Conservation (phyloP, 371 early-diverging fungal genomes). For the Syncephalastrum sp. region DNA sequence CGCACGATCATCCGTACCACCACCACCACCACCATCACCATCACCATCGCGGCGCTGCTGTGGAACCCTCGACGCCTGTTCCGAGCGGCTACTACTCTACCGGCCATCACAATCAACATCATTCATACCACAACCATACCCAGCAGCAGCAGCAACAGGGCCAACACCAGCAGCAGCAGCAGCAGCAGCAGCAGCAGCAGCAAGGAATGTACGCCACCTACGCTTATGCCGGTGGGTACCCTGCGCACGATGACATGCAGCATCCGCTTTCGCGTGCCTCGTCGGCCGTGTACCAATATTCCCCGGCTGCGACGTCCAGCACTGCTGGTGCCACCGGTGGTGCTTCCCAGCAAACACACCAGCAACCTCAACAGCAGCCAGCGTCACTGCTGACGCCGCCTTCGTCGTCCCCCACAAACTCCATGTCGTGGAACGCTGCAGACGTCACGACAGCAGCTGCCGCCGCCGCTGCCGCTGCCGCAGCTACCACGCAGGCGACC, state of each 20-base stretch:
- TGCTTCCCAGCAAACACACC: not conserved
- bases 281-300: slow-evolving; percentile 6
- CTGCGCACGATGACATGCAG: slow-evolving; percentile 10
- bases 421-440: slow-evolving; percentile 9
- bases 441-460: slow-evolving; percentile 3
- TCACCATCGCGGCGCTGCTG: slow-evolving; percentile 6
- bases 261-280: slow-evolving; percentile 8
- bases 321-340: not conserved
- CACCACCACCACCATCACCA: slow-evolving; percentile 13
- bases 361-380: slow-evolving; percentile 8
- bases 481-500: slow-evolving; percentile 1
- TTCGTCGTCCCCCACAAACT: slow-evolving; percentile 11
- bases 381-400: slow-evolving; percentile 11
- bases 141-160: not conserved
- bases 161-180: not conserved
- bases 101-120: slow-evolving; percentile 4
- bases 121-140: slow-evolving; percentile 1
- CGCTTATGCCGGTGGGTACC: slow-evolving; percentile 10
- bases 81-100: slow-evolving; percentile 4
- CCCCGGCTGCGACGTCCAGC: not conserved
- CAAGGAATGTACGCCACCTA: slow-evolving; percentile 13
- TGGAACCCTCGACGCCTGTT: slow-evolving; percentile 12
- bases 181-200: no score
- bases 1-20: slow-evolving; percentile 12
- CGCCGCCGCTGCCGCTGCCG: slow-evolving; percentile 6